Evolutionary conservation across 1,284 basidiomycete species (phyloP).

Genomic region (Puccinia horiana): DNA sequence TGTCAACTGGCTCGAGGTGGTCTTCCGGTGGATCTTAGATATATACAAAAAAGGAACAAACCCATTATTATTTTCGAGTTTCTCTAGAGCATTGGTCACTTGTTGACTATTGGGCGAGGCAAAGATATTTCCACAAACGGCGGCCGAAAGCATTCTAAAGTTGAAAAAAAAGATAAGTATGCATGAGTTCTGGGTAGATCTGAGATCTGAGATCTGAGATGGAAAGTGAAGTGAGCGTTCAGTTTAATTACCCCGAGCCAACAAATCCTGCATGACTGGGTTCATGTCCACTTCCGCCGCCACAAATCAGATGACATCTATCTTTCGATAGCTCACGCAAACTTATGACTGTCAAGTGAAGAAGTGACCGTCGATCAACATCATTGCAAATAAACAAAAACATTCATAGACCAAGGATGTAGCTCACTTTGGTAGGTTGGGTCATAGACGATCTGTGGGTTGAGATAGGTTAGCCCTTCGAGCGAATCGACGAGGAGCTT

Average conservation of each 20-base stretch:
- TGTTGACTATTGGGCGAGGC: conserved; percentile 83
- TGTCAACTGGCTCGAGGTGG: neutral
- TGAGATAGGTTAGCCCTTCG: conserved; percentile 70
- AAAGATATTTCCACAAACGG: conserved; percentile 83
- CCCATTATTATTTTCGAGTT: conserved; percentile 76
- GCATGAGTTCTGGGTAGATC: neutral
- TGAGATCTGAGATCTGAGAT: neutral
- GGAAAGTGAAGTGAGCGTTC: neutral
- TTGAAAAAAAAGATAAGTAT: neutral
- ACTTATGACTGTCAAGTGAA: conserved; percentile 69
- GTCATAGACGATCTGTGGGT: conserved; percentile 72
- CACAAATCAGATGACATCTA: conserved; percentile 79
- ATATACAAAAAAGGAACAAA: conserved; percentile 57
- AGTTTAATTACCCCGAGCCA: conserved; percentile 61
- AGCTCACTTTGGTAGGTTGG: conserved; percentile 51
- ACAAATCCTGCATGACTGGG: conserved; percentile 81
- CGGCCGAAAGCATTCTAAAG: conserved; percentile 72
- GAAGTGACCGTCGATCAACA: no score
- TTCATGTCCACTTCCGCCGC: conserved; percentile 88
- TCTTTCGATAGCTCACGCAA: conserved; percentile 65
- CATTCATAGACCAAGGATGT: conserved; percentile 27
- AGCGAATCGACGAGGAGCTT: conserved; percentile 76
- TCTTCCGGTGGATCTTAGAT: neutral
- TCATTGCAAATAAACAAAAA: no score
- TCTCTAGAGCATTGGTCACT: conserved; percentile 74